Percentiles rank a stretch among this genome's conserved stretches.
These are phyloP conservation scores for Malus sylvestris DNA, from an alignment of 306 rosid genomes.

Conservation along the genomic window DNA sequence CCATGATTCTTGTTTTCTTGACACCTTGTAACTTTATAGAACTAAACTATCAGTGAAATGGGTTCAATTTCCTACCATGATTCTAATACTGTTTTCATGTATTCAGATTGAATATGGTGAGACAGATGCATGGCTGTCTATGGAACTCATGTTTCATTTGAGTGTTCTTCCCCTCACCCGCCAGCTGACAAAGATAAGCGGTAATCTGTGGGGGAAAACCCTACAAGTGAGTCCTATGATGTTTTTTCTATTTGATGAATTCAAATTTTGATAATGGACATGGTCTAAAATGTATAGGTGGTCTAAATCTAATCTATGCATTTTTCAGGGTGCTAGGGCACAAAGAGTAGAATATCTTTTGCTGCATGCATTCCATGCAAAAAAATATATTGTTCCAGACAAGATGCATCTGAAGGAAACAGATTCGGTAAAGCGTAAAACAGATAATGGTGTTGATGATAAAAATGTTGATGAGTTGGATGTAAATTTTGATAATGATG, in stretches of 20 bases:
- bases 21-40: neutral
- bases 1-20: neutral
- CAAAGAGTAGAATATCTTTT: constrained; percentile 94
- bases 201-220: constrained; percentile 92
- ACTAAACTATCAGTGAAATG: neutral
- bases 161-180: constrained; percentile 96
- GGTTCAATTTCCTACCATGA: neutral
- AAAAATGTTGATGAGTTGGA: constrained; percentile 46
- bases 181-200: constrained; percentile 91
- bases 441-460: constrained; percentile 39
- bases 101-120: constrained; percentile 86
- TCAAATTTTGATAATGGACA: constrained; percentile 14
- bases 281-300: neutral
- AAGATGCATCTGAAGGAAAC: constrained; percentile 56
- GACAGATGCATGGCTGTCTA: constrained; percentile 97
- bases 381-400: constrained; percentile 85
- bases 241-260: constrained; percentile 9
- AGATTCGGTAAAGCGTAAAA: constrained; percentile 50
- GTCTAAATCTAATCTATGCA: constrained; percentile 10
- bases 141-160: constrained; percentile 98
- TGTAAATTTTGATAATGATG: constrained; percentile 42
- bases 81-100: constrained; percentile 21
- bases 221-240: constrained; percentile 62
- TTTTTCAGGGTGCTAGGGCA: constrained; percentile 91
- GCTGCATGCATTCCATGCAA: constrained; percentile 91